Evolutionary conservation across 2,329 filamentous ascomycete species (phyloP), one percentile per base, ranked within the genome.

Genomic region (Hypoxylon sp.): DNA sequence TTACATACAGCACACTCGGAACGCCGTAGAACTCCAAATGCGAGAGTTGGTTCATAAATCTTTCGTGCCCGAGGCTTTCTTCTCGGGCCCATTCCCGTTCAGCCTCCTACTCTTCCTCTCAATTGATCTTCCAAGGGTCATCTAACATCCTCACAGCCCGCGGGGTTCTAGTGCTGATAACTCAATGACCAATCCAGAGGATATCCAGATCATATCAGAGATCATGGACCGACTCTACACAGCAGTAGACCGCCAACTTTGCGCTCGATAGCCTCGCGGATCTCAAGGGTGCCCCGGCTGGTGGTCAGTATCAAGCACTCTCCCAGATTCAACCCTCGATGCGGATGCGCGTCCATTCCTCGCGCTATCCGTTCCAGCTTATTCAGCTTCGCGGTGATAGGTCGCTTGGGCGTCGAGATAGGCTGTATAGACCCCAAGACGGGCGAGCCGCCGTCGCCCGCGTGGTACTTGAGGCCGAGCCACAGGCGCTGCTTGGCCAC

Each of bases 391-490:
- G 93, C 84, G 73, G 86, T 91, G 77, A 97, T 86, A 73, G 89
- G 81, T 71, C 93, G 86, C 75, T 88, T 94, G 9, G 93, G 91
- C 80, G 90, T 95, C 75, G 87, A 91, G 66, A 97, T 83, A 76
- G 91, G 79, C 52, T 80, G 79, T 75, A 95, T 85, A 70, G 88
- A 85, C 68, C 84, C 84, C 72, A 98, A 81, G 21, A 97, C 93
- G 5, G 94, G 93, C 79, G 90, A 85, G 76, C 91, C 91, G 73
- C 94, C 89, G 88, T 88, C 93, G 85, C 90, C 91, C 72, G 94
- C 89, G 88, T 89, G 93, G 86, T 97, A 97, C 83, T 97, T 97
- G 75, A 97, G 83, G 0, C 93, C 93, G 11, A 98, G 81, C 94
- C 94, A 98, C 72, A 98, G 82, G 66, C 94, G 86, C 77, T 93